Base-by-base conservation (phyloP, 2,329 filamentous ascomycete species). In the Clonostachys rosea region DNA sequence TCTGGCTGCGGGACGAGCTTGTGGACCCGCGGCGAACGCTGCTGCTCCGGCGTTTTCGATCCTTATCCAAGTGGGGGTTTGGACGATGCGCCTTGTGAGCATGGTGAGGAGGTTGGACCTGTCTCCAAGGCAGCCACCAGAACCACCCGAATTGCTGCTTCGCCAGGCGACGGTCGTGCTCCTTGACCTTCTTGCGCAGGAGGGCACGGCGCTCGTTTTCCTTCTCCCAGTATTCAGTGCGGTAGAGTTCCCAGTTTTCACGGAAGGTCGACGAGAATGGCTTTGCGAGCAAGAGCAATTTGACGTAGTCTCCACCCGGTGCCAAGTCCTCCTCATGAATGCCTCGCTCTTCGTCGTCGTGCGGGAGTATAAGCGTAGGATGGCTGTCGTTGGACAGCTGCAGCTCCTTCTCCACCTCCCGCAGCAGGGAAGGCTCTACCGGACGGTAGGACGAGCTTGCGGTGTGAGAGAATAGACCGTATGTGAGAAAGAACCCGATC, bases 181-280 rank as follows among this genome's bases (percentile, higher is more conserved):
- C 78, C 52, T 83, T 80, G 44, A 96, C 71, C 60, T 87, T 87
- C 40, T 76, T 61, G 40, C 89, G 79, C 20, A 96, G 72, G 48
- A 87, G 70, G 4, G 86, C 80, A 12, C 94, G 83, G 3, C 92
- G 84, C 64, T 95, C 90, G 61, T 99, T 99, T 65, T 99, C 94
- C 51, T 85, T 85, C 57, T 96, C 92, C 94, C 94, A 99, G 68
- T 96, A 99, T 50, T 96, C 91, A 34, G 86, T 84, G 46, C 94
- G 81, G 67, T 95, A 99, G 14, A 92, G 76, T 61, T 99, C 94
- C 94, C 94, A 99, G 54, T 96, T 95, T 64, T 97, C 91, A 17
- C 94, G 81, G 60, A 99, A 99, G 42, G 89, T 90, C 0, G 94
- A 86, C 6, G 89, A 95, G 61, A 99, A 99, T 1, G 91, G 91